phyloP scores from a whole-genome alignment of 2,329 filamentous ascomycete species.

The Fusarium sp. region DNA sequence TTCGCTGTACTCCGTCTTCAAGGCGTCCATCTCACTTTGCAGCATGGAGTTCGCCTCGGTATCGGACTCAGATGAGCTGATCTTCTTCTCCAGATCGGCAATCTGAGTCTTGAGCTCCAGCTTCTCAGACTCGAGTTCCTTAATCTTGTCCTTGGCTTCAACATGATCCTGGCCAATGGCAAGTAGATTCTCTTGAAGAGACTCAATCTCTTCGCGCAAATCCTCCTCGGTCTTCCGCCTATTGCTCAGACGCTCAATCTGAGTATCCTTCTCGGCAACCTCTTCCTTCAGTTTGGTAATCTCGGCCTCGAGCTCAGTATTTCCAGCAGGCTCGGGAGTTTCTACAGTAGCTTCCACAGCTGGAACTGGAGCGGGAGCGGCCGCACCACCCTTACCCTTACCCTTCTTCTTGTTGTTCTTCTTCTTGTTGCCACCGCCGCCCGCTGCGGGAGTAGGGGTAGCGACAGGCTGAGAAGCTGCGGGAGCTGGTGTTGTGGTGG shows the following conservation, averaged over 20 bases:
- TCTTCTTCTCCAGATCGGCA: conserved; percentile 76
- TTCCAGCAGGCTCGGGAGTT: conserved; percentile 53
- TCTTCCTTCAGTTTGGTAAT: conserved; percentile 65
- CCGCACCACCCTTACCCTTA: conserved; percentile 69
- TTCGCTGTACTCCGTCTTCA: conserved; percentile 71
- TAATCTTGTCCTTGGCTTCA: conserved; percentile 80
- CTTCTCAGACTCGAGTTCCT: conserved; percentile 79
- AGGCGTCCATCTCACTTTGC: conserved; percentile 68
- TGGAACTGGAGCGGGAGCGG: conserved; percentile 50
- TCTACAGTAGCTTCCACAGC: conserved; percentile 53
- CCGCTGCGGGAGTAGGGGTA: conserved; percentile 42
- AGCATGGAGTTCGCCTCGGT: conserved; percentile 66
- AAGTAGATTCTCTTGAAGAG: conserved; percentile 82
- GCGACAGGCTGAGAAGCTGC: conserved; percentile 45
- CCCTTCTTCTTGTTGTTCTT: conserved; percentile 90
- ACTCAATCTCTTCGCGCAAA: conserved; percentile 87
- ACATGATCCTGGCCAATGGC: conserved; percentile 86
- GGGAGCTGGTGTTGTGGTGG: conserved; percentile 43
- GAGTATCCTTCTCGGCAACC: conserved; percentile 74
- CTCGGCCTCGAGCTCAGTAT: conserved; percentile 61
- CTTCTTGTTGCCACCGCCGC: conserved; percentile 65
- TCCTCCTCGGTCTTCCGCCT: conserved; percentile 82
- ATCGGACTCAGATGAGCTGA: conserved; percentile 58
- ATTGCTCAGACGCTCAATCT: conserved; percentile 77
- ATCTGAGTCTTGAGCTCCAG: conserved; percentile 71